Evolutionary conservation across 129 eudicot genomes (phyloP), one percentile per base, ranked within the genome.

Genomic region (Apium graveolens): DNA sequence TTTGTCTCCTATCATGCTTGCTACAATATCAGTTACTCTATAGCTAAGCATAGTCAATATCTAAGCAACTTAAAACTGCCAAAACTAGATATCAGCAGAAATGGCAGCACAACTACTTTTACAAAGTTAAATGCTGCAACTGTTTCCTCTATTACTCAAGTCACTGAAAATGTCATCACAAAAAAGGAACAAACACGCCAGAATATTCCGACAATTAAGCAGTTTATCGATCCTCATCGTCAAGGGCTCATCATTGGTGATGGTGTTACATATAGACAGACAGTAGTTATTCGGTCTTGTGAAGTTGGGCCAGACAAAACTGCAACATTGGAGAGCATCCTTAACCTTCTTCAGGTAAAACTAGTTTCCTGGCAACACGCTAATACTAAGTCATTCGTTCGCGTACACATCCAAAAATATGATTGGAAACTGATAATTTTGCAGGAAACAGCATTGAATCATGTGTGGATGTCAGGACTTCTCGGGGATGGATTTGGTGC

Each of bases 381-480:
- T 53, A 27, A 1, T 65, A 65, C 71, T 69, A 1, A 34, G 20
- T 11, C 4, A 27, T 63, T 24, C 24, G 65, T 55, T 55, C 29
- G 69, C 1, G 14, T 2, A 27, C 14, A 62, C 69, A 27, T 9
- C 14, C 21, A 34, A 18, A 39, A 7, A 29, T 70, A 27, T 37
- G 3, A 34, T 35, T 2, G 18, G 51, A 18, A 81, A 27, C 44
- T 3, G 55, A 51, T 74, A 16, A 44, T n/a, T 13, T 2, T 84
- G 93, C 88, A 93, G 97, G 97, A 94, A 80, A 89, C 98, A 16
- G 96, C 96, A 57, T 57, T 94, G 82, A 94, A 94, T 73, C 98
- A 88, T 55, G 95, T 89, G 12, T 87, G 96, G 93, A 91, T 87
- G 92, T 89, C 97, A 0, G 98, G 97, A 48, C 96, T 91, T 10